Evolutionary conservation across 2,329 filamentous ascomycete species (phyloP).

Genomic region (Talaromyces sp.): DNA sequence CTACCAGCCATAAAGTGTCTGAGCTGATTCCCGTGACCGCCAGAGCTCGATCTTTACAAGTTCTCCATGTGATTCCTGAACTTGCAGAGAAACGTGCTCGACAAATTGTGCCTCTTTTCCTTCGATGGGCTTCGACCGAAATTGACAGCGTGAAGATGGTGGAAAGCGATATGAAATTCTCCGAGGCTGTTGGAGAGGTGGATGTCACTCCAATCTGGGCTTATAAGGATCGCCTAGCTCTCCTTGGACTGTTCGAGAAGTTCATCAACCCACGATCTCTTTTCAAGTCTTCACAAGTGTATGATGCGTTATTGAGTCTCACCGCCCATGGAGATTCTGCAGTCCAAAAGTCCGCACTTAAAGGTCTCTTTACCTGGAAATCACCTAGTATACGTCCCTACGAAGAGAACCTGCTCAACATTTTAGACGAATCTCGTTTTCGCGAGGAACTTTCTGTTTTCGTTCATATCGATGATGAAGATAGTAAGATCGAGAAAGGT

Average conservation of each 20-base stretch:
- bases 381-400: constrained; percentile 70
- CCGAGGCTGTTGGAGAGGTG: constrained; percentile 19
- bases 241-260: constrained; percentile 76
- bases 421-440: constrained; percentile 87
- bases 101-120: constrained; percentile 76
- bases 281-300: constrained; percentile 73
- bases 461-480: constrained; percentile 65
- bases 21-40: constrained; percentile 47
- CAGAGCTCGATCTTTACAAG: constrained; percentile 73
- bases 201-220: constrained; percentile 38
- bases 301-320: constrained; percentile 68
- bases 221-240: constrained; percentile 72
- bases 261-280: constrained; percentile 85
- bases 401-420: constrained; percentile 77
- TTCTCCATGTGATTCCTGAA: constrained; percentile 68
- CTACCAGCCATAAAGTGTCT: constrained; percentile 54
- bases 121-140: constrained; percentile 69
- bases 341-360: constrained; percentile 79
- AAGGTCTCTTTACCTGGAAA: constrained; percentile 87
- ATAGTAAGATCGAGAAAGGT: constrained; percentile 66
- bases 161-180: constrained; percentile 30
- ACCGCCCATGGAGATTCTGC: constrained; percentile 86
- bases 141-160: constrained; percentile 36
- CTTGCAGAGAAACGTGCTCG: constrained; percentile 85
- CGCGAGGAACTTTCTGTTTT: constrained; percentile 92